Percentiles rank a stretch among this genome's conserved stretches.
Conservation (phyloP, 345 rosid genomes). For the Erucastrum elatum region DNA sequence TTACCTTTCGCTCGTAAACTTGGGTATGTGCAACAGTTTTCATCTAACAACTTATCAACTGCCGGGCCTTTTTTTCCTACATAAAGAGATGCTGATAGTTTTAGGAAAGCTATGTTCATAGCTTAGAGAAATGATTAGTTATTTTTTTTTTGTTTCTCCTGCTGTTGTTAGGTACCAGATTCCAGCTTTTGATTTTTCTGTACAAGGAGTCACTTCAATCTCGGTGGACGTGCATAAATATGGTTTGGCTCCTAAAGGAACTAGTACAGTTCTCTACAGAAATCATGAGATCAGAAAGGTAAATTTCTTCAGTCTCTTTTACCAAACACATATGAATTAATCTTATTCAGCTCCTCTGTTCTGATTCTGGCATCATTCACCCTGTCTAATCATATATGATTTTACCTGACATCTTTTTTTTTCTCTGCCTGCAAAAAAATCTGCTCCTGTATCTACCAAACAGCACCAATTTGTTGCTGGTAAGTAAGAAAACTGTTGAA, state of each 20-base stretch:
- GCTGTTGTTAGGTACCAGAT: background rate
- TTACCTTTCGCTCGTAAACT: conserved; percentile 92
- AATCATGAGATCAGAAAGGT: background rate
- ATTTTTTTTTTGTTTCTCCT: background rate
- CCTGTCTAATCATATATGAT: no score
- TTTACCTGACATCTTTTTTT: background rate
- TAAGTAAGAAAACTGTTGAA: background rate
- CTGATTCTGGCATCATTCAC: background rate
- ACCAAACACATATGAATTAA: background rate
- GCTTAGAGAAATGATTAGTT: background rate
- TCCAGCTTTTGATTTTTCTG: background rate
- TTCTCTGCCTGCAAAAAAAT: background rate
- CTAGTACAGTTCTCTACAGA: background rate
- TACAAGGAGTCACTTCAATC: background rate
- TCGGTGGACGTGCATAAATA: background rate
- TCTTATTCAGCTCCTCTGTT: background rate
- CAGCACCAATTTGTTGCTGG: background rate
- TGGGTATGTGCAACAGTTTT: conserved; percentile 49
- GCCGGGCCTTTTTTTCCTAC: background rate
- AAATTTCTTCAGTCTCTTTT: background rate
- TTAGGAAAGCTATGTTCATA: conserved; percentile 1
- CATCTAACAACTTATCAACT: background rate
- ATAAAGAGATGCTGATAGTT: background rate
- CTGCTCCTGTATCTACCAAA: background rate
- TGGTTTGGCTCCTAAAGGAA: background rate